These are phyloP conservation scores for Eutrema heterophyllum DNA, from an alignment of 345 rosid species.

Conservation along the genomic window DNA sequence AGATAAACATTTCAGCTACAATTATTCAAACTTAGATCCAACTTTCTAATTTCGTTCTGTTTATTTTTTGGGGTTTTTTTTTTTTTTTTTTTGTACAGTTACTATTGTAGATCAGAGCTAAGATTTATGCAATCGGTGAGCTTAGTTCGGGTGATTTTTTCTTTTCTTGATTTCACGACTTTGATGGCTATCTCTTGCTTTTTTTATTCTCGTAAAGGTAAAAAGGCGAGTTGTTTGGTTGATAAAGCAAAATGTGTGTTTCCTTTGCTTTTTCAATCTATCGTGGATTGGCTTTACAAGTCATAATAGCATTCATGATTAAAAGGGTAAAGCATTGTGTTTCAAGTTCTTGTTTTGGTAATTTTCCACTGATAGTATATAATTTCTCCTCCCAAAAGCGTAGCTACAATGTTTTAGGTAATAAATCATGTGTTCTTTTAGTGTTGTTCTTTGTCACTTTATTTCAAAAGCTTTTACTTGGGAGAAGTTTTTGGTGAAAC, in stretches of 20 bases:
- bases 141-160: background rate
- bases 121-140: constrained; percentile 1
- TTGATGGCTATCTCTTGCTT: background rate
- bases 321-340: background rate
- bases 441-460: background rate
- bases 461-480: background rate
- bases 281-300: constrained; percentile 15
- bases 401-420: background rate
- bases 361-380: constrained; percentile 8
- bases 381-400: background rate
- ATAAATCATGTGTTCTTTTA: background rate
- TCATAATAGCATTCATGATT: constrained; percentile 28
- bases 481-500: background rate
- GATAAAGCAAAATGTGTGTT: background rate
- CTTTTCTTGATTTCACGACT: constrained; percentile 7
- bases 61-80: background rate
- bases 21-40: constrained; percentile 8
- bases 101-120: background rate
- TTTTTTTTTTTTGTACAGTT: background rate
- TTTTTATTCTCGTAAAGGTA: background rate
- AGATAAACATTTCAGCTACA: background rate
- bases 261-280: background rate
- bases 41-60: background rate
- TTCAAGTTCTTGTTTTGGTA: background rate
- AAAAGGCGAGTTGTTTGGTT: background rate